These are phyloP conservation scores for Geotrichum candidum DNA, from an alignment of 1,139 yeast species.

Conservation along the genomic window DNA sequence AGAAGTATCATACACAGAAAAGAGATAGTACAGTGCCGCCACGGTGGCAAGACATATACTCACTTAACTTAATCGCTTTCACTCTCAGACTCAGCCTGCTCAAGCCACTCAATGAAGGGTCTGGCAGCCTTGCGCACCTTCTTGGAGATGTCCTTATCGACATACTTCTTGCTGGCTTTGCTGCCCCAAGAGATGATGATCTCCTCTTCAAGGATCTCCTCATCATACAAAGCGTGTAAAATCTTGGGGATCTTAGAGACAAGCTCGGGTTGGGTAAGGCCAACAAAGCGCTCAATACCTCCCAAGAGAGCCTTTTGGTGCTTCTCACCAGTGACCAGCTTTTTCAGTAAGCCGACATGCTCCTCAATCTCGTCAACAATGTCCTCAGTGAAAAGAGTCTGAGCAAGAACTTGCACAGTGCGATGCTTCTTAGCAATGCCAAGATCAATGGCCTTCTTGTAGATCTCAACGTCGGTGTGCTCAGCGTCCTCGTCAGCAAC, in stretches of 20 bases:
- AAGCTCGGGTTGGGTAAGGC: conserved; percentile 72
- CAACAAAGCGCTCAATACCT: conserved; percentile 90
- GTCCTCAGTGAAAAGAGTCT: conserved; percentile 75
- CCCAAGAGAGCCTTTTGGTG: conserved; percentile 89
- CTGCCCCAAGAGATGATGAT: conserved; percentile 80
- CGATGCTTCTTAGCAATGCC: conserved; percentile 68
- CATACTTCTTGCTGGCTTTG: conserved; percentile 87
- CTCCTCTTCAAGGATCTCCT: conserved; percentile 80
- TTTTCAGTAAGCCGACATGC: conserved; percentile 77
- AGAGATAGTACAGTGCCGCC: background rate
- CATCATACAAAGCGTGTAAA: conserved; percentile 71
- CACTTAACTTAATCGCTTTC: conserved; percentile 34
- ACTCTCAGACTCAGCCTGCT: conserved; percentile 85
- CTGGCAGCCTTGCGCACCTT: conserved; percentile 95
- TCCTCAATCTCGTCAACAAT: conserved; percentile 65
- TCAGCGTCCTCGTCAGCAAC: conserved; percentile 54
- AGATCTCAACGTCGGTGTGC: conserved; percentile 85
- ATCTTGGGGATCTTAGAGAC: conserved; percentile 74
- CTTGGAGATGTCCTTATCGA: conserved; percentile 84
- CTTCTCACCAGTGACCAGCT: conserved; percentile 55
- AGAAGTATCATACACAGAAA: background rate
- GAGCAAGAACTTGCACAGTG: conserved; percentile 88
- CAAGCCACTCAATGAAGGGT: conserved; percentile 90
- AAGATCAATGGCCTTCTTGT: conserved; percentile 78
- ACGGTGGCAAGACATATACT: background rate